Percentiles rank a stretch among this genome's conserved stretches.
These are phyloP conservation scores for Conticribra guillardii DNA, from an alignment of 108 stramenopile genomes.

Conservation along the genomic window DNA sequence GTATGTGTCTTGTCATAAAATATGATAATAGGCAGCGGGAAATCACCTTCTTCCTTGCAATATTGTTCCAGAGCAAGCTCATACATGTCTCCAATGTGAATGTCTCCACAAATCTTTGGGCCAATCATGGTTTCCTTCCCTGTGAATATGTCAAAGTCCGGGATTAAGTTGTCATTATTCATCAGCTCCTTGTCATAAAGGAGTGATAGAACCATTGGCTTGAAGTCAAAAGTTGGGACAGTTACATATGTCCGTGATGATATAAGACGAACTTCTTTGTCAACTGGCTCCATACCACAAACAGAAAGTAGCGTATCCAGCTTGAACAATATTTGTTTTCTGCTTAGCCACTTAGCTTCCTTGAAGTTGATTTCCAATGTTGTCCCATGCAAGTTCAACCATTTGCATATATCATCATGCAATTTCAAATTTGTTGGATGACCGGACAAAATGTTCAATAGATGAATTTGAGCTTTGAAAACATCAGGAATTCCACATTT, in stretches of 20 bases:
- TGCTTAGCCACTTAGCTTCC: too few species aligned
- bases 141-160: neutral
- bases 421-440: neutral
- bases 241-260: neutral
- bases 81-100: constrained; percentile 1
- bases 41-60: neutral
- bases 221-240: neutral
- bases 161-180: neutral
- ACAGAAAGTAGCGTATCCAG: neutral
- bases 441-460: neutral
- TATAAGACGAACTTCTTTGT: too few species aligned
- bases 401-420: neutral
- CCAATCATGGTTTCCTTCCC: neutral
- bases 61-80: neutral
- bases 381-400: neutral
- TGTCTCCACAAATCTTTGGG: constrained; percentile 5
- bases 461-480: neutral
- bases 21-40: neutral
- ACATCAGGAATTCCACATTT: too few species aligned
- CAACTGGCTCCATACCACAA: neutral
- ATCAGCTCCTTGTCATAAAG: neutral
- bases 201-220: neutral
- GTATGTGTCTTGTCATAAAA: constrained; percentile 14
- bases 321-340: too few species aligned
- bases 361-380: neutral